Base-by-base conservation (phyloP, 352 stramenopile genomes). In the Globisporangium cylindrosporum region DNA sequence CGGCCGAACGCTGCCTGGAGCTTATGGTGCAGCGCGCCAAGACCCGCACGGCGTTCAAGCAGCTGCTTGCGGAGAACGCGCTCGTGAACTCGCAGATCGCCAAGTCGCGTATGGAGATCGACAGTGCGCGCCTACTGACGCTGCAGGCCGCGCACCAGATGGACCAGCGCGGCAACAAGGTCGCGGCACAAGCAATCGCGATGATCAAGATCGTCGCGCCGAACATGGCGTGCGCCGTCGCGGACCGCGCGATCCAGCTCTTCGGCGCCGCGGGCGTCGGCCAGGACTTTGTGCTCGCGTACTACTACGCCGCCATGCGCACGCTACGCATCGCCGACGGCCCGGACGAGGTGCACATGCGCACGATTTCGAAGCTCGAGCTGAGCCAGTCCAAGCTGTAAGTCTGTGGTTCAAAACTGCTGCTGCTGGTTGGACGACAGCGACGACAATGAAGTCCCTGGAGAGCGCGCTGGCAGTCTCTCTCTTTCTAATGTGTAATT, bases 151-250 rank as follows among this genome's bases (percentile, higher is more conserved):
- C 97, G 4, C 84, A 98, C 66, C 92, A 94, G 49, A 96, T 96
- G 76, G 87, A 96, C 59, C 81, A 91, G 22, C 75, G 77, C 53
- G 86, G 88, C 67, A 94, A 93, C 81, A 94, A 94, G 71, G 81
- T 83, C 20, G 95, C 95, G 3, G 82, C 92, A 53, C 86, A 98
- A 69, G 89, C 96, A 32, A 98, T 99, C 64, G 92, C 91, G 3
- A 95, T 98, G 85, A 99, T 99, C 75, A 99, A 99, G 85, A 93
- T 98, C 59, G 84, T 95, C 18, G 97, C 97, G 53, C 97, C 97
- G 2, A 87, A 95, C 57, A 90, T 98, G 72, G 94, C 92, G 12
- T 79, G 85, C 55, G 68, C 76, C 7, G 90, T 99, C 5, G 82
- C 93, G 46, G 96, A 99, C 78, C 88, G 92, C 60, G 93, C 94